Evolutionary conservation across 139 green algal genomes (phyloP).

Genomic region (Coccomyxa sp.): DNA sequence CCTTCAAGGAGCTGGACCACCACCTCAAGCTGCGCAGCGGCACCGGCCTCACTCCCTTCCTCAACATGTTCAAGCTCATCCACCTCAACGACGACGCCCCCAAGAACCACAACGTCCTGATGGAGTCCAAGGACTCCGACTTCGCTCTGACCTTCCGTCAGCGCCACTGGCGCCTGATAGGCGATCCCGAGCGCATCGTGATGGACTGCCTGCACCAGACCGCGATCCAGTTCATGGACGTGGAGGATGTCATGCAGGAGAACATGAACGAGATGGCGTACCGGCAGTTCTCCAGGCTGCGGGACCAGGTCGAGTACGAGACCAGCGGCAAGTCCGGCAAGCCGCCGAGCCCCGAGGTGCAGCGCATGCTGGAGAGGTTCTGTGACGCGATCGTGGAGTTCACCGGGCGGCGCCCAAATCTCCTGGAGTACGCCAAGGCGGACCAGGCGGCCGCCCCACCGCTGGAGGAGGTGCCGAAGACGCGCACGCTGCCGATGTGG

Average conservation of each 20-base stretch:
- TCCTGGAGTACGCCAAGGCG: not conserved
- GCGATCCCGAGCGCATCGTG: not conserved
- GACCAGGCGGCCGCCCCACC: not conserved
- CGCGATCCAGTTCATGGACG: not conserved
- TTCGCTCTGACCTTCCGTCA: not conserved
- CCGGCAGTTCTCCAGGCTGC: not conserved
- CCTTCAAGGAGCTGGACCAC: not conserved
- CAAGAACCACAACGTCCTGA: not conserved
- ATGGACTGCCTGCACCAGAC: not conserved
- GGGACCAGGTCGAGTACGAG: not conserved
- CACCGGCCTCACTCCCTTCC: not conserved
- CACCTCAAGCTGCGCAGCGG: not conserved
- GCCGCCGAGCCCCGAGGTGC: not conserved
- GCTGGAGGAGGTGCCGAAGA: not conserved
- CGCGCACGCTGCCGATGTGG: not conserved
- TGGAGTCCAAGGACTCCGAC: not conserved
- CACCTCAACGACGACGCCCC: not conserved
- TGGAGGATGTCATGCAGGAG: not conserved
- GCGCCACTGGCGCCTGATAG: not conserved
- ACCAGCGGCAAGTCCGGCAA: not conserved
- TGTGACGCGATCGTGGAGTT: not conserved
- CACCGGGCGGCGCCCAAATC: not conserved
- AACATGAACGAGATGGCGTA: conserved; percentile 1
- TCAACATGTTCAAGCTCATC: not conserved
- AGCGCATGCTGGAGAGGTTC: not conserved